Base-by-base conservation (phyloP, 176 grass and related monocot genomes). In the Hsuehochloa calcarea region DNA sequence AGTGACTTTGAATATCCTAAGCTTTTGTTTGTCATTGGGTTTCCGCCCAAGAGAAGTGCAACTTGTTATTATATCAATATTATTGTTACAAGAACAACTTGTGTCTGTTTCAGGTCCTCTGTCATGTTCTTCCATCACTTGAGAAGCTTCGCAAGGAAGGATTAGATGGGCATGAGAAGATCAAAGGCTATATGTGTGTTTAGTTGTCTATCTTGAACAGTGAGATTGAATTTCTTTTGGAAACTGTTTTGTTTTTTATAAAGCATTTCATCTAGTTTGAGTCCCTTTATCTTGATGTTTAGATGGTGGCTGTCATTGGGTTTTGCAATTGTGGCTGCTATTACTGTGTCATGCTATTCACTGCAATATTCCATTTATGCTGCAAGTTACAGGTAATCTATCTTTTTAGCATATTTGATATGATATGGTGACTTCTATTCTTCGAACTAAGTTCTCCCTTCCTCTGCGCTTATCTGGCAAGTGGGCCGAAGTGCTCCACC, bases 161-260 rank as follows among this genome's bases (percentile, higher is more conserved):
- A 77, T 85, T 95, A 82, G 93, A 98, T 60, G 93, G 93, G 51
- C 96, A 94, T 83, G 96, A 98, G 91, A 98, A 98, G 93, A 89
- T 98, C 80, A 94, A 98, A 95, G 76, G 91, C 84, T 98, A 98
- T 92, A 98, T 98, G 96, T 95, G 89, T 90, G 96, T 98, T 45
- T 89, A 90, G 59, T 90, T 89, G 78, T 90, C 83, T 83, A 85
- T 95, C 66, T 90, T 80, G 55, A 85, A 87, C 89, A 86, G 89
- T 90, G 92, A 91, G 88, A 97, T 75, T 72, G 34, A 81, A 63
- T 44, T 77, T 86, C 61, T 77, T 79, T 70, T 70, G 47, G 61
- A 74, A 85, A 67, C 23, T 74, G 29, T 84, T 56, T 88, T 23
- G 6, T 82, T 85, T 79, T 44, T n/a, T 35, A 67, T 39, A 63